Evolutionary conservation across 2,329 filamentous ascomycete species (phyloP).

Genomic region (Exophiala dermatitidis): DNA sequence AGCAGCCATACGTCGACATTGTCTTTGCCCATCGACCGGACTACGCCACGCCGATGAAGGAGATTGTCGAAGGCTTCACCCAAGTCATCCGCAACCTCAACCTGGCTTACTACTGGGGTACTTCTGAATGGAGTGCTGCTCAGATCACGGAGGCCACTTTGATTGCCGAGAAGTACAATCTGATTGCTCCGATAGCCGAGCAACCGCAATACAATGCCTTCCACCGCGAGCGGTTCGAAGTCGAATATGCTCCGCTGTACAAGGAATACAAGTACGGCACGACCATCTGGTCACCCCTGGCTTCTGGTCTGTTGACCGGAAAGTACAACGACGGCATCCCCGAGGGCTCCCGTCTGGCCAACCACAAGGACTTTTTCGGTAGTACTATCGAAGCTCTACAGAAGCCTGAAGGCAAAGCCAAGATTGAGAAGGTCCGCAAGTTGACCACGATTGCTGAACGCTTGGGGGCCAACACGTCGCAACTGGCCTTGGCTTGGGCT

Average conservation of each 20-base stretch:
- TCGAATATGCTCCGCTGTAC: constrained; percentile 55
- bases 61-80: constrained; percentile 64
- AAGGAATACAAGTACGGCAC: constrained; percentile 54
- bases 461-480: constrained; percentile 52
- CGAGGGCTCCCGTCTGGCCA: constrained; percentile 50
- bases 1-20: constrained; percentile 62
- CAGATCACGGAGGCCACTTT: constrained; percentile 55
- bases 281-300: constrained; percentile 57
- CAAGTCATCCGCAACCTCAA: constrained; percentile 61
- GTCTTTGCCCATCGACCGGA: constrained; percentile 58
- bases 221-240: constrained; percentile 55
- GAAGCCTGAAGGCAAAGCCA: constrained; percentile 32
- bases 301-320: constrained; percentile 55
- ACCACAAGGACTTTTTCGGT: constrained; percentile 49
- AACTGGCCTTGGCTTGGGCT: constrained; percentile 50
- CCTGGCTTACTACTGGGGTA: constrained; percentile 61
- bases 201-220: constrained; percentile 63
- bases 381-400: constrained; percentile 40
- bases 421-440: constrained; percentile 51
- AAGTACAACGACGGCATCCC: constrained; percentile 62
- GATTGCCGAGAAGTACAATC: constrained; percentile 48
- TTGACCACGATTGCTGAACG: constrained; percentile 51
- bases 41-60: constrained; percentile 62
- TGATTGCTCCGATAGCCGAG: constrained; percentile 59
- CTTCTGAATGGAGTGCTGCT: constrained; percentile 59